A percentile compares a stretch with the other conserved stretches of the same genome.
These are phyloP conservation scores for Fusarium nisikadoi DNA, from an alignment of 2,329 filamentous ascomycete species.

Conservation along the genomic window DNA sequence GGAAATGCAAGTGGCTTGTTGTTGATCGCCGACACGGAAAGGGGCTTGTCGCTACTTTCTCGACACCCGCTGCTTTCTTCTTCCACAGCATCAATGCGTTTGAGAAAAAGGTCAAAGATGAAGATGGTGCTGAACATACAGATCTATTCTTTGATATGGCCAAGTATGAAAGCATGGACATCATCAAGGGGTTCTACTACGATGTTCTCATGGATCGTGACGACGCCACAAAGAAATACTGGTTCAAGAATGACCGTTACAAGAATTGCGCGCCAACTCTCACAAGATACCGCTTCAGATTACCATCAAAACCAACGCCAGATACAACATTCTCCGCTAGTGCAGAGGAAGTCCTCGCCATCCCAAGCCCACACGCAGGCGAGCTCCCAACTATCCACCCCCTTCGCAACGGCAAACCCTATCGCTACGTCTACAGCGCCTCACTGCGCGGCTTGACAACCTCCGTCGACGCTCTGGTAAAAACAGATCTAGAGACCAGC, in stretches of 20 bases:
- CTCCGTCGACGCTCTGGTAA: constrained; percentile 71
- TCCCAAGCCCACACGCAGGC: constrained; percentile 64
- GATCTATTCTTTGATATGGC: constrained; percentile 74
- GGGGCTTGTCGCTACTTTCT: constrained; percentile 76
- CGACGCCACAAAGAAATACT: constrained; percentile 56
- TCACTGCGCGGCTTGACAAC: constrained; percentile 67
- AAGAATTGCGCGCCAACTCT: constrained; percentile 53
- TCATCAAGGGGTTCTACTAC: constrained; percentile 76
- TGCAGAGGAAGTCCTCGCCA: constrained; percentile 54
- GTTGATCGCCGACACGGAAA: constrained; percentile 71
- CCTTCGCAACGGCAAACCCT: constrained; percentile 58
- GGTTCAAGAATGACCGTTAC: constrained; percentile 53
- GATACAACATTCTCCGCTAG: constrained; percentile 29
- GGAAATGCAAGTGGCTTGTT: constrained; percentile 76
- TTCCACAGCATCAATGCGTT: constrained; percentile 86
- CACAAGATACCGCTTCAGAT: constrained; percentile 56
- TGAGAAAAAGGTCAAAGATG: constrained; percentile 63
- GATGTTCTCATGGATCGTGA: constrained; percentile 69
- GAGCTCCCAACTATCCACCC: constrained; percentile 77
- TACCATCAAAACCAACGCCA: constrained; percentile 42
- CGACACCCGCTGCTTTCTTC: constrained; percentile 76
- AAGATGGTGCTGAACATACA: constrained; percentile 43
- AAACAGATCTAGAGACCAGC: constrained; percentile 69
- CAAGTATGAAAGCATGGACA: constrained; percentile 70
- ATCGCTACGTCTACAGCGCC: constrained; percentile 71